Percentiles rank a stretch among this genome's conserved stretches.
These are phyloP conservation scores for Phlebiopsis flavidoalba DNA, from an alignment of 768 basidiomycete genomes.

Conservation along the genomic window DNA sequence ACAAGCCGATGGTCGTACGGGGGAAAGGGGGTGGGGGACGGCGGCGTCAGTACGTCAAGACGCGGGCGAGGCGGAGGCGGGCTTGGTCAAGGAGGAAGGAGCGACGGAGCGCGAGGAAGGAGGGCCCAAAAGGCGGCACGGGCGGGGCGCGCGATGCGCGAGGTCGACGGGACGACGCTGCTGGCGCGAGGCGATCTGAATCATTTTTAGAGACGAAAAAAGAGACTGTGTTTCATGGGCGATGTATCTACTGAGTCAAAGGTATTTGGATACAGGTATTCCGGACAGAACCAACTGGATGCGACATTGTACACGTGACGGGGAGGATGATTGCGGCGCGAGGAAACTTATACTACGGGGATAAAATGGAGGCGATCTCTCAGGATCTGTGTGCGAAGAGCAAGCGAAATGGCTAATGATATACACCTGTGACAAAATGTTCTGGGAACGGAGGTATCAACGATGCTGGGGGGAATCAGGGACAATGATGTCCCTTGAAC, in stretches of 20 bases:
- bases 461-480: slow-evolving; percentile 24
- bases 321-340: not conserved
- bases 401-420: not conserved
- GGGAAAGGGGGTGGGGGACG: no score
- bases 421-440: not conserved
- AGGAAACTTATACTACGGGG: not conserved
- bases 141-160: not conserved
- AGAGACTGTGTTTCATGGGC: slow-evolving; percentile 13
- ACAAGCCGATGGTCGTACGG: slow-evolving; percentile 67
- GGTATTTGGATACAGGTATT: slow-evolving; percentile 1
- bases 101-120: slow-evolving; percentile 48
- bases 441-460: no score
- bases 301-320: slow-evolving; percentile 10
- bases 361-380: not conserved
- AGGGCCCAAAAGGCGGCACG: no score
- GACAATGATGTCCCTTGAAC: slow-evolving; percentile 72
- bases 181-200: slow-evolving; percentile 41
- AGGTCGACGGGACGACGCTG: slow-evolving; percentile 43
- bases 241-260: slow-evolving; percentile 7
- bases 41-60: slow-evolving; percentile 63
- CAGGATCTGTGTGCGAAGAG: not conserved
- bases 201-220: no score
- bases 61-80: slow-evolving; percentile 63
- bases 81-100: slow-evolving; percentile 58
- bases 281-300: slow-evolving; percentile 6